Evolutionary conservation across 148 eudicot genomes (phyloP), one percentile per base, ranked within the genome.

Genomic region (Nepenthes mirabilis): DNA sequence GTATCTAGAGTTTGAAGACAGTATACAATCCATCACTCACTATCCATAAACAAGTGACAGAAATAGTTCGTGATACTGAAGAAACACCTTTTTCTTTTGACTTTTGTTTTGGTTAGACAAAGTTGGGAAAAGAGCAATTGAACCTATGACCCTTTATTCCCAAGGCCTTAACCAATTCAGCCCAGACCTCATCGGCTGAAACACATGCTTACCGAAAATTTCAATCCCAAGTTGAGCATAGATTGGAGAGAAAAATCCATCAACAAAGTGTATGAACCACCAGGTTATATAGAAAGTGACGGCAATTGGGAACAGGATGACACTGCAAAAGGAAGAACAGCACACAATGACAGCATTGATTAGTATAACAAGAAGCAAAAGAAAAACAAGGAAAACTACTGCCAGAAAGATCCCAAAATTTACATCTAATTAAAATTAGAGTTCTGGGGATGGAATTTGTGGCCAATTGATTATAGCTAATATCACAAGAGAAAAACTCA

Each of bases 191-290:
- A 23, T 23, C 23, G 23, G 23, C 23, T 40, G 45, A 40, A 40
- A 40, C 45, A 40, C 1, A 40, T 34, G 49, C 88, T 72, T 73
- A 87, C 95, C 95, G 69, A 87, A 87, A 10, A 87, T 80, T 68
- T 84, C 65, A 60, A 87, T 87, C 70, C 95, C 95, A 65, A 87
- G 90, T 56, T 87, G 90, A 59, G 82, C 88, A 70, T 87, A 87
- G 49, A 87, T 84, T 33, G 95, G 95, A 63, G 95, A 87, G 78
- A 84, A 87, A 68, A 87, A 80, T 2, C 95, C 95, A 69, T 87
- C 95, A 63, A 87, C 95, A 59, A 87, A 82, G 73, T 77, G 90
- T 68, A 87, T 87, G 64, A 87, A 87, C 95, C 95, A 87, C 85
- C 90, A 87, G 61, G 95, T 87, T 68, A 87, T 62, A 43, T 87